Conservation (phyloP, 805 yeast species). For the Candida nonsorbophila region DNA sequence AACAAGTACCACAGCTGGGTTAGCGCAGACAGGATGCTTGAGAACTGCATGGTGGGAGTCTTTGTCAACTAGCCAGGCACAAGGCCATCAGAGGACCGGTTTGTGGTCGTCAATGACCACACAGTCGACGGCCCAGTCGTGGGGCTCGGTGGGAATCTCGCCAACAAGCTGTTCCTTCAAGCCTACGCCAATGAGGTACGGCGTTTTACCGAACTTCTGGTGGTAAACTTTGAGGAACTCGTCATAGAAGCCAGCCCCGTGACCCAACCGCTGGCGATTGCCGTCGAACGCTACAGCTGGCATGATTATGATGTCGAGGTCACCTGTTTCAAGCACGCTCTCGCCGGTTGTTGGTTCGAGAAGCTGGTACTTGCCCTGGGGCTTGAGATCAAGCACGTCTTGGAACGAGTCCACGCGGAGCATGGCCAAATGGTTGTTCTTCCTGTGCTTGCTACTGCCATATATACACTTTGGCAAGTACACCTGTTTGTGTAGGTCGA, state of each 20-base stretch:
- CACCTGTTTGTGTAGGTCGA: conserved; percentile 44
- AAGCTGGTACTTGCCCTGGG: conserved; percentile 64
- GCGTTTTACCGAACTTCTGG: conserved; percentile 18
- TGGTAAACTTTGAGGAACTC: conserved; percentile 34
- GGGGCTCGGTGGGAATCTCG: conserved; percentile 51
- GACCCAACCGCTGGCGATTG: conserved; percentile 62
- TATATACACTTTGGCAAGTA: conserved; percentile 53
- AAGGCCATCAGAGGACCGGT: no score
- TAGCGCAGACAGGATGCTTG: conserved; percentile 75
- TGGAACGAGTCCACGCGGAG: conserved; percentile 38
- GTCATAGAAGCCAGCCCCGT: conserved; percentile 93
- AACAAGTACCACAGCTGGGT: conserved; percentile 72
- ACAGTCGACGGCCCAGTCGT: conserved; percentile 57
- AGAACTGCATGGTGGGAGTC: conserved; percentile 71
- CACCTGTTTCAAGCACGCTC: conserved; percentile 18
- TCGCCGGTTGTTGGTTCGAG: conserved; percentile 55
- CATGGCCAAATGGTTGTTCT: conserved; percentile 47
- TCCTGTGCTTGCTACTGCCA: conserved; percentile 23
- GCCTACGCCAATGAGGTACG: conserved; percentile 58
- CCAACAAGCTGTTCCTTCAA: conserved; percentile 57
- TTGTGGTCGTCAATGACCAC: conserved; percentile 42
- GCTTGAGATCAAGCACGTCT: conserved; percentile 45
- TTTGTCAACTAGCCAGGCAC: conserved; percentile 16
- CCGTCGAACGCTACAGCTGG: conserved; percentile 83
- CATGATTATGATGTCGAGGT: conserved; percentile 64